These are phyloP conservation scores for Sordariomycetes sp. DNA, from an alignment of 2,329 filamentous ascomycete species.

Conservation along the genomic window DNA sequence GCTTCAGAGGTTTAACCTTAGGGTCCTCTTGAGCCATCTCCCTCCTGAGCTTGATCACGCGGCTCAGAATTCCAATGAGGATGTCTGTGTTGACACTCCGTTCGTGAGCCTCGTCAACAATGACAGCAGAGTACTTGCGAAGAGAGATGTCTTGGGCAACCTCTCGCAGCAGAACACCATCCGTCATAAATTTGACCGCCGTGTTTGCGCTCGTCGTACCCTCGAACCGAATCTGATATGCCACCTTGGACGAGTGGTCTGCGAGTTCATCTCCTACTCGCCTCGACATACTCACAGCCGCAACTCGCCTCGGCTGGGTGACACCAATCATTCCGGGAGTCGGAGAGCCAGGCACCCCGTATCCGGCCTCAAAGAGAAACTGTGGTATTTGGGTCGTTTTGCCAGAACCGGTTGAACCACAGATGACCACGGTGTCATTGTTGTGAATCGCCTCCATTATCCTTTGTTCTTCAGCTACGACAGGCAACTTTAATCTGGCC, in stretches of 20 bases:
- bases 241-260: constrained; percentile 64
- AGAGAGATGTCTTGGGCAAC: constrained; percentile 82
- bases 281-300: constrained; percentile 92
- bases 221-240: constrained; percentile 93
- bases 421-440: constrained; percentile 80
- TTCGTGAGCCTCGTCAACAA: constrained; percentile 96
- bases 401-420: constrained; percentile 90
- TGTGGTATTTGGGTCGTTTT: constrained; percentile 98
- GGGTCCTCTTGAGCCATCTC: constrained; percentile 64
- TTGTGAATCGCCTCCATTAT: constrained; percentile 98
- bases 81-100: constrained; percentile 97
- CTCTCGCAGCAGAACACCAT: constrained; percentile 88
- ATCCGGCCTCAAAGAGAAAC: constrained; percentile 90
- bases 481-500: constrained; percentile 68
- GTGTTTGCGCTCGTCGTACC: constrained; percentile 71
- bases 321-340: constrained; percentile 90
- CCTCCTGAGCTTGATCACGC: constrained; percentile 75
- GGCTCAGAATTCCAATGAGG: constrained; percentile 90
- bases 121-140: constrained; percentile 81
- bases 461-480: constrained; percentile 90
- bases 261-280: constrained; percentile 82
- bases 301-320: constrained; percentile 89
- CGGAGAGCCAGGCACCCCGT: constrained; percentile 65
- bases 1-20: constrained; percentile 67
- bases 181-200: constrained; percentile 97